phyloP scores from a whole-genome alignment of 2,329 filamentous ascomycete species.

The Diaporthe destruens region DNA sequence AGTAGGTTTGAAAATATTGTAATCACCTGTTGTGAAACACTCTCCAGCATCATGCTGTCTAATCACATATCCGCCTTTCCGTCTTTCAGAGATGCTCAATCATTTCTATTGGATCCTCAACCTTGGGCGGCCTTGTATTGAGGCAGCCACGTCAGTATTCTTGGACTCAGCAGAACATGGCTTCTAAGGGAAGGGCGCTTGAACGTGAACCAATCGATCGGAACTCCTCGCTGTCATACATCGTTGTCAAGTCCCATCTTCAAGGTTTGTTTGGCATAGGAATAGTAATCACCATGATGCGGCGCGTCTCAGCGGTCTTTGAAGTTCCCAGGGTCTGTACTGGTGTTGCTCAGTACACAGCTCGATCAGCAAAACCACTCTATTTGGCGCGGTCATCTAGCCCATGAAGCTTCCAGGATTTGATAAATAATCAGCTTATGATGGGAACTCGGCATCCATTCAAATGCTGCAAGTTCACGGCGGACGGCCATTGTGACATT shows the following conservation, averaged over 20 bases:
- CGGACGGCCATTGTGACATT: not conserved
- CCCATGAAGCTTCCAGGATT: not conserved
- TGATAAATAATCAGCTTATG: not conserved
- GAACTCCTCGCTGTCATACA: not conserved
- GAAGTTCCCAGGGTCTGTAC: not conserved
- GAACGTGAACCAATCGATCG: not conserved
- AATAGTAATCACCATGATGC: not conserved
- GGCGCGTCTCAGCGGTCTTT: not conserved
- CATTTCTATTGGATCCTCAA: not conserved
- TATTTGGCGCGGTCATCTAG: too few species aligned
- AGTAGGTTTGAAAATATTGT: too few species aligned
- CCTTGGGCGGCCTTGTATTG: not conserved
- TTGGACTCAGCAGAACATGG: not conserved
- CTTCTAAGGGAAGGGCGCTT: too few species aligned
- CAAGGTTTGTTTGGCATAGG: not conserved
- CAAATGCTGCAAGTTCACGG: not conserved
- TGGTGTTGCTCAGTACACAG: not conserved
- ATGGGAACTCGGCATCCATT: not conserved
- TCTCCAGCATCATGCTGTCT: not conserved
- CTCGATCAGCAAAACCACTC: not conserved
- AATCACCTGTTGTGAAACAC: not conserved
- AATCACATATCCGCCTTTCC: not conserved
- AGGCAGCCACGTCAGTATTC: not conserved
- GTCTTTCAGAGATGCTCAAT: not conserved
- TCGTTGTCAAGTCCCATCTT: too few species aligned